Evolutionary conservation across 2,329 filamentous ascomycete genomes (phyloP), one percentile per base, ranked within the genome.

Genomic region (Colletotrichum higginsianum): DNA sequence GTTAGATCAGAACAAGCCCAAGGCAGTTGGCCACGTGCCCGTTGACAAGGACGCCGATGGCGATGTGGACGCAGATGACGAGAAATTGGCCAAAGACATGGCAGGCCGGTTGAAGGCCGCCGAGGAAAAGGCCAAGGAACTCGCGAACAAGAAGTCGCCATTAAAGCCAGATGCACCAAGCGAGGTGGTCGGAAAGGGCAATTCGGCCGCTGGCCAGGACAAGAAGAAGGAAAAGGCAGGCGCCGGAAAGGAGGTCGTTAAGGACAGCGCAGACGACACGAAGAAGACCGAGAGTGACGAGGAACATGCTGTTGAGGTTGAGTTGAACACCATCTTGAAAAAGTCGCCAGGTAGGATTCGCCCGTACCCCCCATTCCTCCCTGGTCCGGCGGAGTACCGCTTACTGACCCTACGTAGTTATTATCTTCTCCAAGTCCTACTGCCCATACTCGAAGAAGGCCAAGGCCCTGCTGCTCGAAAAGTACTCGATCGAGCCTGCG

Each of bases 361-460:
- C 35, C 15, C 23, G 18, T 15, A 4, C 57, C 35, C 38, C n/a
- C 5, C 1, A 30, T 30, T 30, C 30, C 30, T 30, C 30, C 30
- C 30, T 30, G 30, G 30, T 7, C 30, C 30, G 7, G 26, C 64
- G 18, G 18, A 67, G 52, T 13, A 65, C 66, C 56, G 52, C 74
- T 61, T 66, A 9, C 35, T 65, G 38, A 66, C 58, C 49, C 44
- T 77, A 30, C 12, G 15, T 38, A 96, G 94, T 98, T 72, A 93
- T 98, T 80, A 94, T 99, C 77, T 98, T 98, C 85, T 98, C 95
- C 74, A 98, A 99, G 83, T 90, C 93, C 1, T 98, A 96, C 84
- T 99, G 96, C 82, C 94, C 93, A 0, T 92, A 89, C 83, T 98
- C 95, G 62, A 92, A 91, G 79, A 91, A 90, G 76, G 96, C 96